Base-by-base conservation (phyloP, 305 asterid genomes). In the Fraxinus albicans region DNA sequence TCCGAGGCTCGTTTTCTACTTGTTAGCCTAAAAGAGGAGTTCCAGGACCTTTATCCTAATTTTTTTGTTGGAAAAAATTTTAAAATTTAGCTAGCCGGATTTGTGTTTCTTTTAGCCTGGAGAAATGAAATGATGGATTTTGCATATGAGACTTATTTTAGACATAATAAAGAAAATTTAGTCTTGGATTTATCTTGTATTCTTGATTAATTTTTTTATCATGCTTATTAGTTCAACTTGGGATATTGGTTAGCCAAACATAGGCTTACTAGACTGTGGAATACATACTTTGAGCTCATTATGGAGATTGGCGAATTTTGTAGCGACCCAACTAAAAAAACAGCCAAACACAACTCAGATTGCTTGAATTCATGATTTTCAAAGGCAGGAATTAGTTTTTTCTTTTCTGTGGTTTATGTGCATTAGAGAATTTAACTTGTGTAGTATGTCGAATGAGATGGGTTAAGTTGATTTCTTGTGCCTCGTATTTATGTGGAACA, bases 401-500 rank as follows among this genome's bases (percentile, higher is more conserved):
- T n/a, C 8, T 42, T 73, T 50, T 77, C 42, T 21, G 23, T 8
- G 60, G 36, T 35, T 53, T 3, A 33, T 40, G 47, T 67, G 77
- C 69, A 27, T 4, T 67, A 23, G 31, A 69, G 35, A 58, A 55
- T 42, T 60, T 25, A 74, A 83, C 9, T 44, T 73, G 34, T 73
- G 44, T 36, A 31, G 19, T 84, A 5, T 10, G 76, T 29, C 23
- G 47, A 76, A 19, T 69, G 25, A 63, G 25, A 25, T 47, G 38
- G 73, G 76, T 74, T 80, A 35, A 79, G 47, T 85, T 73, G 88
- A 81, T 85, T 84, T 84, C 89, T 90, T 86, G 85, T 86, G 77
- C 85, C 85, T 79, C 27, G 81, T 78, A 76, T 84, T 73, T 87
- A 73, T 94, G 90, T 85, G 92, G 84, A 90, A 88, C 94, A 89